These are phyloP conservation scores for Flaveria trinervia DNA, from an alignment of 129 eudicot genomes.

Conservation along the genomic window DNA sequence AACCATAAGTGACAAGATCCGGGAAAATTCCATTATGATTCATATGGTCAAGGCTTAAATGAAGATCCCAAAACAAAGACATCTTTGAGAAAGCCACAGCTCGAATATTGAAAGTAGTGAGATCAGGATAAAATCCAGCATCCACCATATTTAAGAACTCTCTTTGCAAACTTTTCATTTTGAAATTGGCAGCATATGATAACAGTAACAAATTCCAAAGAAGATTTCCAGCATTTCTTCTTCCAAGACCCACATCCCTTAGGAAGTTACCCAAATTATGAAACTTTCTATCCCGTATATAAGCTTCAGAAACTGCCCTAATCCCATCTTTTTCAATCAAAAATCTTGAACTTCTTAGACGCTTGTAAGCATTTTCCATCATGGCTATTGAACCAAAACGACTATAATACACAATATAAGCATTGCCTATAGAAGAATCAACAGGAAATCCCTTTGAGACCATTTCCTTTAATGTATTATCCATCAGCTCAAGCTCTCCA, in stretches of 20 bases:
- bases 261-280: constrained; percentile 68
- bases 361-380: constrained; percentile 68
- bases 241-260: constrained; percentile 80
- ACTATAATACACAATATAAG: constrained; percentile 69
- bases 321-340: constrained; percentile 79
- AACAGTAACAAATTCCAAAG: constrained; percentile 79
- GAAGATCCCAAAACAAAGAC: constrained; percentile 93
- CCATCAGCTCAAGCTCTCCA: constrained; percentile 80
- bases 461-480: constrained; percentile 58
- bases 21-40: constrained; percentile 59
- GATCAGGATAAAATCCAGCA: constrained; percentile 77
- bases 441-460: constrained; percentile 60
- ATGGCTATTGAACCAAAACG: constrained; percentile 64
- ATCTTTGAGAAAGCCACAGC: constrained; percentile 83
- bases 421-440: constrained; percentile 70
- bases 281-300: constrained; percentile 67
- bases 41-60: constrained; percentile 84
- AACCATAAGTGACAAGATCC: constrained; percentile 94
- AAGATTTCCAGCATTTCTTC: constrained; percentile 79
- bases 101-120: constrained; percentile 81
- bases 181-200: constrained; percentile 81
- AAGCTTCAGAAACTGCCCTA: constrained; percentile 61
- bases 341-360: constrained; percentile 72
- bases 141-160: constrained; percentile 82
- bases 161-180: constrained; percentile 95